Evolutionary conservation across 2,329 filamentous ascomycete genomes (phyloP), one percentile per base, ranked within the genome.

Genomic region (Falciphora oryzae): DNA sequence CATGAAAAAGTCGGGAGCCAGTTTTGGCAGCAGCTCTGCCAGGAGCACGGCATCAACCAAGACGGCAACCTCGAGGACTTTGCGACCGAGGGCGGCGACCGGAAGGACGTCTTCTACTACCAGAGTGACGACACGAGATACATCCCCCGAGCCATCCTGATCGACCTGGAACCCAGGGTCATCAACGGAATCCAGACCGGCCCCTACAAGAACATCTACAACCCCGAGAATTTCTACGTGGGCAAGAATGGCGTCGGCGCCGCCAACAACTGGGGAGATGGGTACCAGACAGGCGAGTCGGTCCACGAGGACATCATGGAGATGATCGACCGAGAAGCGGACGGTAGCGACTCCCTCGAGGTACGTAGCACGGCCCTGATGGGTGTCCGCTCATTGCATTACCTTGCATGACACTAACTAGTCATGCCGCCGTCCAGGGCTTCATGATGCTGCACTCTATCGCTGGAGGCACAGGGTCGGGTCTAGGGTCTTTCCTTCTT

Each of bases 381-480:
- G 44, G 44, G 27, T 35, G 14, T 29, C 4, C 29, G 6, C 16
- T 2, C n/a, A 4, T 29, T 4, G n/a, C 25, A 31, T 29, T 53
- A 3, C 18, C 32, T 50, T 22, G 7, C 60, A 3, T 5, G 22
- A 4, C 60, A 27, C 4, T 62, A 53, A 44, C 50, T 8, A 29
- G 27, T 7, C 11, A 28, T 13, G n/a, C 27, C 22, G 25, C 22
- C 11, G 28, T 28, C 58, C 65, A 91, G 86, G 95, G 95, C 56
- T 99, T 99, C 80, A 99, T 99, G 95, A 87, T 99, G 77, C 84
- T 99, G 68, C 95, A 99, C 76, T 98, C 95, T 3, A 99, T 99
- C 73, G 96, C 95, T 58, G 95, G 95, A 67, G 95, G 95, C 65
- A 99, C 95, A 25, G 95, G 95, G 11, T 97, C 93, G 28, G 95